These are phyloP conservation scores for Orbilia blumenaviensis DNA, from an alignment of 2,329 filamentous ascomycete genomes.

Conservation along the genomic window DNA sequence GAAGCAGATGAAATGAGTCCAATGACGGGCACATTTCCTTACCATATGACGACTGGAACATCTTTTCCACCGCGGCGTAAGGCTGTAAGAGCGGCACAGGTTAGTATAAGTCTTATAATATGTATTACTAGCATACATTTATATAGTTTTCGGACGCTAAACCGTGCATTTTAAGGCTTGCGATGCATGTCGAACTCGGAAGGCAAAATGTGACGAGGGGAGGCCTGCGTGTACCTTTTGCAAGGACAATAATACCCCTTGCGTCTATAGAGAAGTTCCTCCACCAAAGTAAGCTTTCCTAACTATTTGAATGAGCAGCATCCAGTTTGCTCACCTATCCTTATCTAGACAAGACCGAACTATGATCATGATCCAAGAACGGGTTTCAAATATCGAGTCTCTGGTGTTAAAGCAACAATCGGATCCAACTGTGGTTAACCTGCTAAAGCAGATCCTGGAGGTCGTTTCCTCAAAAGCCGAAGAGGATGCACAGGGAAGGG, in stretches of 20 bases:
- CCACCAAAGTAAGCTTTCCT: conserved; percentile 78
- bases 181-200: conserved; percentile 84
- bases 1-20: conserved; percentile 50
- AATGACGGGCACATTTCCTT: conserved; percentile 49
- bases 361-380: conserved; percentile 64
- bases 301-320: not conserved
- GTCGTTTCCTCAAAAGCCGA: conserved; percentile 28
- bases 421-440: conserved; percentile 58
- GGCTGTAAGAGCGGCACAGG: conserved; percentile 73
- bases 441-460: conserved; percentile 57
- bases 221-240: conserved; percentile 84
- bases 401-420: conserved; percentile 58
- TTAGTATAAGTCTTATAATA: conserved; percentile 59
- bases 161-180: conserved; percentile 73
- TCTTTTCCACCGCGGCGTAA: conserved; percentile 67
- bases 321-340: conserved; percentile 50
- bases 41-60: conserved; percentile 56
- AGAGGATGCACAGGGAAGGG: conserved; percentile 42
- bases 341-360: conserved; percentile 63
- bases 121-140: conserved; percentile 22
- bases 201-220: conserved; percentile 90
- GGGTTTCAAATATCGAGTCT: conserved; percentile 61
- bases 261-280: conserved; percentile 88
- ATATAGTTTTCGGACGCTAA: conserved; percentile 53
- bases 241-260: conserved; percentile 82